Base-by-base conservation (phyloP, 2,329 filamentous ascomycete species). In the Aureobasidium lini region DNA sequence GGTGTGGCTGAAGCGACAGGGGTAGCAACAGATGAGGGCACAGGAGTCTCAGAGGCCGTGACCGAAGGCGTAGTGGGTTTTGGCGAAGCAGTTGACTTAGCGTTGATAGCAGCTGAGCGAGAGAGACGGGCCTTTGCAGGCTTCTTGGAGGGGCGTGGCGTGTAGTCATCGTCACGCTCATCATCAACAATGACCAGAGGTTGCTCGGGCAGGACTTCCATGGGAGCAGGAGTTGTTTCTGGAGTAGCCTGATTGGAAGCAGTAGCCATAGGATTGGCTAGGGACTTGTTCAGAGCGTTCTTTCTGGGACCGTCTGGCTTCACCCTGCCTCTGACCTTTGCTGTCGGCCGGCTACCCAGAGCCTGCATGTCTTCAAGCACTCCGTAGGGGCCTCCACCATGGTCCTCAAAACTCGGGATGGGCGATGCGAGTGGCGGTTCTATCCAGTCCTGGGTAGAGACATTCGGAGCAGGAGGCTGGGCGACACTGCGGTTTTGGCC, bases 291-390 rank as follows among this genome's bases (percentile, higher is more conserved):
- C 61, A 76, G 61, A 34, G 72, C 66, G 29, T 71, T 72, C 58
- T 76, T 75, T 54, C 74, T 72, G 23, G 72, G 70, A 47, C 72
- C 73, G n/a, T 60, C 52, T 32, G 71, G 70, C 67, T 77, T 81
- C 61, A 79, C 71, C 64, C 80, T 78, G 62, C 77, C 76, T 74
- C 84, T 84, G 64, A 85, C 77, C 69, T 84, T 81, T 49, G 80
- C 74, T 23, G 79, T 80, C 11, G 91, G 91, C 65, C 85, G 79
- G 58, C 85, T 81, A 42, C 91, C 91, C 59, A 96, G 76, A 29
- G 91, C 86, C 57, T 85, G 86, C 91, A 95, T 95, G 67, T 86
- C 86, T 72, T 89, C 86, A 61, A 95, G 78, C 16, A 95, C 88
- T 64, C 89, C 89, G 71, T 85, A 84, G 50, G 87, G 81, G 67